phyloP scores from a whole-genome alignment of 495 filamentous ascomycete species.

The Tetracladium marchalianum region DNA sequence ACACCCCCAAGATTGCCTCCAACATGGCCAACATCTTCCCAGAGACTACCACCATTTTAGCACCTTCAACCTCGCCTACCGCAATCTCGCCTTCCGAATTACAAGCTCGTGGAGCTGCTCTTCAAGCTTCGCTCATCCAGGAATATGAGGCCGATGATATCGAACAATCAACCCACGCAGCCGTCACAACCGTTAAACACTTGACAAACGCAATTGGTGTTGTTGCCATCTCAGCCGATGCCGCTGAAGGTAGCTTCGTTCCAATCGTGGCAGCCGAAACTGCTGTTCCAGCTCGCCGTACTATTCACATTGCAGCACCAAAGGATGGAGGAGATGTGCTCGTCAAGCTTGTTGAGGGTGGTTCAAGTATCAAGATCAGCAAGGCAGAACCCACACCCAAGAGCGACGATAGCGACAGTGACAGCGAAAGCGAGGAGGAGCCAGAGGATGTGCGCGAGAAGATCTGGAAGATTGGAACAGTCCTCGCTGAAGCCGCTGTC shows the following conservation, averaged over 20 bases:
- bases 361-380: conserved; percentile 79
- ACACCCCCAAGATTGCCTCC: conserved; percentile 85
- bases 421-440: conserved; percentile 68
- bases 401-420: conserved; percentile 52
- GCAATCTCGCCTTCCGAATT: conserved; percentile 93
- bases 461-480: conserved; percentile 79
- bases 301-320: conserved; percentile 62
- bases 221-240: conserved; percentile 55
- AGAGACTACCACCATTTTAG: conserved; percentile 63
- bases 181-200: conserved; percentile 89
- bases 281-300: conserved; percentile 77
- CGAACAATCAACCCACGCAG: conserved; percentile 88
- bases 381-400: conserved; percentile 71
- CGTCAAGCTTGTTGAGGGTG: conserved; percentile 77
- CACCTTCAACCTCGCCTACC: conserved; percentile 62
- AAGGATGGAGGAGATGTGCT: conserved; percentile 77
- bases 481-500: conserved; percentile 79
- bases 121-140: conserved; percentile 86
- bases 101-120: conserved; percentile 78
- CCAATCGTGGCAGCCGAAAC: conserved; percentile 77
- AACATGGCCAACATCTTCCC: conserved; percentile 73
- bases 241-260: conserved; percentile 55
- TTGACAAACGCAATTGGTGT: conserved; percentile 82
- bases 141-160: conserved; percentile 92
- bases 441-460: conserved; percentile 81